A percentile compares a stretch with the other conserved stretches of the same genome.
phyloP scores from a whole-genome alignment of 1,284 basidiomycete species.

The Malassezia arunalokei region DNA sequence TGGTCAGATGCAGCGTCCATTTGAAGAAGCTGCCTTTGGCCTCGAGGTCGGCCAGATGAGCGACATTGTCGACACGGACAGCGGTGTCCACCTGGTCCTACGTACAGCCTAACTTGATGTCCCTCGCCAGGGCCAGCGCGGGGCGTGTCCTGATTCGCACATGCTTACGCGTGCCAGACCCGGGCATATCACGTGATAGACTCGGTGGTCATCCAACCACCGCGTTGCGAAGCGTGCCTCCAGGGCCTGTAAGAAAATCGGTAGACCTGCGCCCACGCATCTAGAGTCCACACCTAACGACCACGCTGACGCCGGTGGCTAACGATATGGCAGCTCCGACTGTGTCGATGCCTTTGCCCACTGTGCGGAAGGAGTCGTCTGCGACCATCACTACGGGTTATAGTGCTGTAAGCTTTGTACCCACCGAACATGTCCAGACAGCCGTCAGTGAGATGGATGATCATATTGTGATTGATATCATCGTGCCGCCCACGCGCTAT shows the following conservation, averaged over 20 bases:
- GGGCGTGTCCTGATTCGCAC: not conserved
- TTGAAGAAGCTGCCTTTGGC: slow-evolving; percentile 78
- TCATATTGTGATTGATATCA: slow-evolving; percentile 27
- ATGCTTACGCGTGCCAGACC: not conserved
- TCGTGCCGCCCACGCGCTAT: slow-evolving; percentile 22
- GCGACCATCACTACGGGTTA: slow-evolving; percentile 13
- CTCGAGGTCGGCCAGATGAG: slow-evolving; percentile 74
- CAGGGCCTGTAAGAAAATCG: too few species aligned
- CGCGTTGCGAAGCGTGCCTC: too few species aligned
- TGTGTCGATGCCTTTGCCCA: not conserved
- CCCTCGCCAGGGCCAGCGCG: not conserved
- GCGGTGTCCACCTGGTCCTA: slow-evolving; percentile 88
- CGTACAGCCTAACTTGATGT: slow-evolving; percentile 57
- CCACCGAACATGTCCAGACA: slow-evolving; percentile 24
- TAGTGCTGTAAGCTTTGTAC: slow-evolving; percentile 25
- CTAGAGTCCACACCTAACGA: not conserved
- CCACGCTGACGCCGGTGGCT: not conserved
- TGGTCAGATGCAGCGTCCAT: slow-evolving; percentile 94
- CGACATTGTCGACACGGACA: slow-evolving; percentile 76
- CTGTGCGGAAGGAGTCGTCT: slow-evolving; percentile 7
- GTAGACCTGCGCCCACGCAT: too few species aligned
- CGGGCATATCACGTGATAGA: not conserved
- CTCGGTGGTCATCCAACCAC: too few species aligned
- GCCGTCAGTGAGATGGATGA: slow-evolving; percentile 22
- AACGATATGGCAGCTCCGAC: not conserved